Percentiles rank a stretch among this genome's conserved stretches.
These are phyloP conservation scores for Verticillium isaacii DNA, from an alignment of 2,329 filamentous ascomycete species.

Conservation along the genomic window DNA sequence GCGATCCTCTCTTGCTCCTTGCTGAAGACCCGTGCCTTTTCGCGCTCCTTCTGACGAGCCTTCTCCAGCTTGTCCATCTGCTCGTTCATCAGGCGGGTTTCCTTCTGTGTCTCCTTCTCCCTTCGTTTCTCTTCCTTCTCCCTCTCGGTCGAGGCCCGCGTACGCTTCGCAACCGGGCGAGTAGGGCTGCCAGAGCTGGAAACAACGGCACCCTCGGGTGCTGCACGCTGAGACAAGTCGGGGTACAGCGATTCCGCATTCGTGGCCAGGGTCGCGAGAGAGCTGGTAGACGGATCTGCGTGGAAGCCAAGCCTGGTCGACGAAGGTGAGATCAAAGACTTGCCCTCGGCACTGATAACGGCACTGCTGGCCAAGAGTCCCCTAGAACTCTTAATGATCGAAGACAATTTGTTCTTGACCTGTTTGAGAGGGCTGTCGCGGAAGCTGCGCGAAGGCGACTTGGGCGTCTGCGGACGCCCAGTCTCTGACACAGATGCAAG, in stretches of 20 bases:
- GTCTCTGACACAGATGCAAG: conserved; percentile 43
- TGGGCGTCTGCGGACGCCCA: conserved; percentile 42
- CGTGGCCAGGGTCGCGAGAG: conserved; percentile 27
- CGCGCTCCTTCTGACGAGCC: conserved; percentile 63
- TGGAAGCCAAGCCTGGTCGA: conserved; percentile 39
- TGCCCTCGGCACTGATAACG: conserved; percentile 57
- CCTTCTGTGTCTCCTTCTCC: conserved; percentile 64
- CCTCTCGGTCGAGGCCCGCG: conserved; percentile 55
- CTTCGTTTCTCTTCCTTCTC: conserved; percentile 62
- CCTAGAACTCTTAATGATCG: conserved; percentile 82
- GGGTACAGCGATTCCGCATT: conserved; percentile 37
- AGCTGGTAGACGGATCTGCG: conserved; percentile 42
- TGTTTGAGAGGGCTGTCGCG: conserved; percentile 81
- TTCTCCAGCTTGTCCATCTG: conserved; percentile 61
- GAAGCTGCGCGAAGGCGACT: conserved; percentile 51
- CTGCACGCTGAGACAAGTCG: conserved; percentile 35
- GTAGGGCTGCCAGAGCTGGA: conserved; percentile 35
- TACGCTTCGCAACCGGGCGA: conserved; percentile 40
- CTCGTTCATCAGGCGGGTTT: conserved; percentile 56
- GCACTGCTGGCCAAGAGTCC: conserved; percentile 78
- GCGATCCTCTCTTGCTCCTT: conserved; percentile 52
- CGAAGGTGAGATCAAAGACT: conserved; percentile 52
- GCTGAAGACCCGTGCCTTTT: conserved; percentile 58
- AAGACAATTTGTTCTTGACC: conserved; percentile 88
- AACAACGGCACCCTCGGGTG: conserved; percentile 18